These are phyloP conservation scores for Fagopyrum tataricum DNA, from an alignment of 148 eudicot species.

Conservation along the genomic window DNA sequence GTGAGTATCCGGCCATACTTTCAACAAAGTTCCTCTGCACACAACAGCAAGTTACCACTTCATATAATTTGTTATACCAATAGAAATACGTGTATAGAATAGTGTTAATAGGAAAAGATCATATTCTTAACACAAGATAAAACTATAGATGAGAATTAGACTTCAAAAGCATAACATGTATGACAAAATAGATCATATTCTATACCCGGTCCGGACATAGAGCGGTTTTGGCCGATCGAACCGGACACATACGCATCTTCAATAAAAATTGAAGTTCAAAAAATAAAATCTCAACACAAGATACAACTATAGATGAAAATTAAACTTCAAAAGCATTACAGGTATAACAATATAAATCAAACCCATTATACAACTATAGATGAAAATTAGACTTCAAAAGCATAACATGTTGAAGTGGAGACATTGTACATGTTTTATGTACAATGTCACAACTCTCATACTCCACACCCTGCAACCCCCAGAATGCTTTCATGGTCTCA, in stretches of 20 bases:
- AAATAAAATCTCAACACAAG: too few relatives aligned
- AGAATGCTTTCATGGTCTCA: background rate
- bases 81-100: background rate
- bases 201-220: too few relatives aligned
- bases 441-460: too few relatives aligned
- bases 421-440: background rate
- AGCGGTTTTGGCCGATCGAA: too few relatives aligned
- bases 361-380: background rate
- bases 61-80: background rate
- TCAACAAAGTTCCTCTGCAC: constrained; percentile 97
- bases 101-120: background rate
- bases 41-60: background rate
- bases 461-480: background rate
- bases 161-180: too few relatives aligned
- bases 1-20: constrained; percentile 99
- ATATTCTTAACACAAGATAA: background rate
- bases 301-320: background rate
- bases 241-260: too few relatives aligned
- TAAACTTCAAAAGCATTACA: background rate
- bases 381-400: background rate
- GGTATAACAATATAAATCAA: background rate
- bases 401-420: background rate
- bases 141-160: background rate
- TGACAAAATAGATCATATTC: too few relatives aligned
- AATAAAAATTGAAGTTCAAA: too few relatives aligned